These are phyloP conservation scores for Colletotrichum cordylinicola DNA, from an alignment of 2,329 filamentous ascomycete species.

Conservation along the genomic window DNA sequence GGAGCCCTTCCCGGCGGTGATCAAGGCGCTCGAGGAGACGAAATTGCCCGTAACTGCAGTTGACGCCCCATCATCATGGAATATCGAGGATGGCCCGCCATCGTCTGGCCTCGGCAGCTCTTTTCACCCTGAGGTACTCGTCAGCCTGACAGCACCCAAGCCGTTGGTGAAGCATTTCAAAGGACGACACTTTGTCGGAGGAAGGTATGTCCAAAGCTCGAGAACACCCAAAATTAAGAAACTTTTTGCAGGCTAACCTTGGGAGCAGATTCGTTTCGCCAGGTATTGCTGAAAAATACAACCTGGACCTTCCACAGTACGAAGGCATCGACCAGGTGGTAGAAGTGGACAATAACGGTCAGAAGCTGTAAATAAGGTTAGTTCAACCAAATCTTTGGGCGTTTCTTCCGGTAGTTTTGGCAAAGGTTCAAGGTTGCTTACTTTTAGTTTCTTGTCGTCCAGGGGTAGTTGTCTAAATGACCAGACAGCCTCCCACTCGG, in stretches of 20 bases:
- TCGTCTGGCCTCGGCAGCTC: slow-evolving; percentile 75
- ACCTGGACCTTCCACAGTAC: slow-evolving; percentile 82
- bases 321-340: slow-evolving; percentile 88
- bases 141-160: slow-evolving; percentile 94
- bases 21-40: slow-evolving; percentile 76
- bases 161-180: slow-evolving; percentile 83
- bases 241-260: slow-evolving; percentile 8
- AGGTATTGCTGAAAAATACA: slow-evolving; percentile 83
- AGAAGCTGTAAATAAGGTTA: slow-evolving; percentile 54
- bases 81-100: slow-evolving; percentile 87
- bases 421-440: not conserved
- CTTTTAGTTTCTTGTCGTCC: not conserved
- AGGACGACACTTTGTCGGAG: slow-evolving; percentile 91
- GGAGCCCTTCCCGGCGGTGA: slow-evolving; percentile 88
- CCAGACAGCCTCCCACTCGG: slow-evolving; percentile 57
- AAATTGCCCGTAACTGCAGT: slow-evolving; percentile 83
- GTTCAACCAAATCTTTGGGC: slow-evolving; percentile 2
- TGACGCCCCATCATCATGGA: slow-evolving; percentile 93
- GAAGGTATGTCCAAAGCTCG: slow-evolving; percentile 60
- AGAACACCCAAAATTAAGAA: not conserved
- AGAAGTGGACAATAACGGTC: slow-evolving; percentile 64
- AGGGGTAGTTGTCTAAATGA: slow-evolving; percentile 46
- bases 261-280: slow-evolving; percentile 75
- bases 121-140: slow-evolving; percentile 81
- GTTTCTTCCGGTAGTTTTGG: slow-evolving; percentile 24